Evolutionary conservation across 2,329 filamentous ascomycete species (phyloP), one percentile per base, ranked within the genome.

Genomic region (Ambrosiella beaveri): DNA sequence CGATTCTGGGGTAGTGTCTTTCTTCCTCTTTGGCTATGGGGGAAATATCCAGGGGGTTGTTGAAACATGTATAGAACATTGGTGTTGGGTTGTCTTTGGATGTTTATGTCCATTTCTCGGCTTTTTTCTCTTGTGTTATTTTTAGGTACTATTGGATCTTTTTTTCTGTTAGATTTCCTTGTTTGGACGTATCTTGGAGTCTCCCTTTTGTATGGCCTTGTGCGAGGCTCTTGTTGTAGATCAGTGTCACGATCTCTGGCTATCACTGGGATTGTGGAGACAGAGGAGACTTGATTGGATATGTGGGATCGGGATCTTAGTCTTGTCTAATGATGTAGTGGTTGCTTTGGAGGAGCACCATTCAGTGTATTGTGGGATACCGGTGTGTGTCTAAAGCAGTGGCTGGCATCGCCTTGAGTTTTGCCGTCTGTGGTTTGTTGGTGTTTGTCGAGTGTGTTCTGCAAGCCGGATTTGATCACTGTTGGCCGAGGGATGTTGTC

Each of bases 261-360:
- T 8, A 38, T 54, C 37, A 41, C n/a, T 41, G 37, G 1, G 9
- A 8, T 41, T 41, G 35, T 1, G 8, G 52, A 54, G n/a, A 17
- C 17, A 40, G 9, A 38, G 41, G 17, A 27, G 49, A 45, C 44
- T 17, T 9, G 38, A 37, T 27, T 37, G 39, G 54, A 57, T 57
- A 59, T 59, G 57, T 61, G 59, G 57, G 54, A 59, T 61, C 59
- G 59, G 57, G 54, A 59, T 61, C 59, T 50, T 41, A n/a, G 39
- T 15, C 7, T 13, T 41, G 40, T 37, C 51, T 7, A 7, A 13
- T 54, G 35, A n/a, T 17, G 49, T n/a, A 17, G 38, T 56, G 27
- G 19, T 19, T 11, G 47, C 41, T 27, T 27, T 19, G 37, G 27
- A 36, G 50, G 50, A 38, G 7, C 27, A 35, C 40, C 53, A 19